These are phyloP conservation scores for Candida maltosa DNA, from an alignment of 805 yeast genomes.

Conservation along the genomic window DNA sequence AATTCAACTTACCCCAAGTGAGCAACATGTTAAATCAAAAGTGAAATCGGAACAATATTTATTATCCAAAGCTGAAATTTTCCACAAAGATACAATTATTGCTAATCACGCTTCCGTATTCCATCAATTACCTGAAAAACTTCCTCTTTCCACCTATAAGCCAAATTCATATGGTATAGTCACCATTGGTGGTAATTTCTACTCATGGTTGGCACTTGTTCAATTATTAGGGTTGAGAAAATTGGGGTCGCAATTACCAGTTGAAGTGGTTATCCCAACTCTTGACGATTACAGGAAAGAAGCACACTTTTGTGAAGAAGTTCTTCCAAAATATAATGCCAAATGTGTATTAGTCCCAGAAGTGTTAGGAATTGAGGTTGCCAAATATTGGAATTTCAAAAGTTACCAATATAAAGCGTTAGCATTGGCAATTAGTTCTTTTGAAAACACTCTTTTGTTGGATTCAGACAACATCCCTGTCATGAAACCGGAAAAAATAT, in stretches of 20 bases:
- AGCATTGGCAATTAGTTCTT: slow-evolving; percentile 61
- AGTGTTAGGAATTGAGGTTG: slow-evolving; percentile 12
- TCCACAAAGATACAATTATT: slow-evolving; percentile 1
- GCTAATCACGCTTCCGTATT: slow-evolving; percentile 5
- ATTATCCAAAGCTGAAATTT: background rate
- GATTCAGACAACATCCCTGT: slow-evolving; percentile 53
- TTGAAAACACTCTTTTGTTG: slow-evolving; percentile 44
- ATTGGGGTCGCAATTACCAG: slow-evolving; percentile 42
- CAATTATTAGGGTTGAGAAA: slow-evolving; percentile 45
- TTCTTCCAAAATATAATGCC: slow-evolving; percentile 43
- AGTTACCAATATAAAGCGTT: slow-evolving; percentile 52
- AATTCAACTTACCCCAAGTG: slow-evolving; percentile 1
- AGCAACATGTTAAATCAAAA: background rate
- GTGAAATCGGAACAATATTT: slow-evolving; percentile 1
- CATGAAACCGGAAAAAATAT: slow-evolving; percentile 40
- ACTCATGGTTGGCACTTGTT: slow-evolving; percentile 46
- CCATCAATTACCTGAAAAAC: slow-evolving; percentile 5
- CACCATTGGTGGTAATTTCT: slow-evolving; percentile 52
- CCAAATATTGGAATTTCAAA: slow-evolving; percentile 20
- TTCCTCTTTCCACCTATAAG: slow-evolving; percentile 34
- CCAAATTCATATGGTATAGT: slow-evolving; percentile 37
- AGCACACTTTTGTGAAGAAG: slow-evolving; percentile 38
- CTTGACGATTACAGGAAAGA: slow-evolving; percentile 41
- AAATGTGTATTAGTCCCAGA: slow-evolving; percentile 42
- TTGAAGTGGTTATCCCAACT: slow-evolving; percentile 47